Evolutionary conservation across 768 basidiomycete species (phyloP), one percentile per base, ranked within the genome.

Genomic region (Suillus weaverae): DNA sequence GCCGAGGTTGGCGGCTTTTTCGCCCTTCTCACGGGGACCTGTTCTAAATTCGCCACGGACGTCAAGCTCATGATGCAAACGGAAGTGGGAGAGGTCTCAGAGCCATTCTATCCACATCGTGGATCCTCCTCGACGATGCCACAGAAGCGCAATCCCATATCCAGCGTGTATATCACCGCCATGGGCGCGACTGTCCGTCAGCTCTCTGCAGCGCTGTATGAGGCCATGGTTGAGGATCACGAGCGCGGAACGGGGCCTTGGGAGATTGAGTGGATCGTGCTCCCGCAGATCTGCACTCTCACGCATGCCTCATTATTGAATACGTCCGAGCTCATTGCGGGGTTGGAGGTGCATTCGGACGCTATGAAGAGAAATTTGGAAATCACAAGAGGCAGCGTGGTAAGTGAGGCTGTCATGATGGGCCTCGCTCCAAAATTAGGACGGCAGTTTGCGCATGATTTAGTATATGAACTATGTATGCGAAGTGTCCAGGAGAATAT

Each of bases 61-160:
- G 71, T 81, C 32, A 82, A 83, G 64, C 72, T 83, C 30, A 70
- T 83, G 33, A 83, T 80, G 80, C 82, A 83, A 67, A 82, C 81
- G 0, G 82, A 83, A 68, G 78, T 83, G 2, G 80, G 68, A 5
- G 82, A 83, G 56, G 70, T 82, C 32, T 80, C 79, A 5, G 81
- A 83, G 65, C 81, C 81, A 2, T 83, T 77, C 59, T 72, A 79
- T 38, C 70, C 76, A 13, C 77, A 83, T 54, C 79, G 81, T 22
- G 81, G 81, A 0, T 82, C 80, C 9, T 83, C 81, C 64, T 81
- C 79, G 65, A 83, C 82, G 18, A 83, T 83, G 82, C 82, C 81
- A 22, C 82, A 83, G 65, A 83, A 83, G 61, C 77, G 82, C n/a
- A 83, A 83, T 62, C 80, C 81, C 0, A 79, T 83, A 43, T 79